These are phyloP conservation scores for Leccinum griseonigrum DNA, from an alignment of 1,284 basidiomycete genomes.

Conservation along the genomic window DNA sequence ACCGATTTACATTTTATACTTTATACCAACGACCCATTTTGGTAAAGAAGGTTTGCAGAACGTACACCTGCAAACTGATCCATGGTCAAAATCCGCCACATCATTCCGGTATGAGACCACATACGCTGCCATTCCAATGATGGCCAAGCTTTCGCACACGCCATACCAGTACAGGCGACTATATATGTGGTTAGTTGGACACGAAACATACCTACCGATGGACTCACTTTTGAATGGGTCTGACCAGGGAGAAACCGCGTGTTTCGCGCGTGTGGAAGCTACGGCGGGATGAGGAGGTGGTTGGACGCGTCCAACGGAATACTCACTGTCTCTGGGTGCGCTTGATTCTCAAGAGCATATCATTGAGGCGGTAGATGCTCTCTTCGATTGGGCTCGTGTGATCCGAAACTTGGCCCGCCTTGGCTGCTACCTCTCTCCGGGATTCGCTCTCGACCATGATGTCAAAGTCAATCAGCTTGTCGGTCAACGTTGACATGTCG, in stretches of 20 bases:
- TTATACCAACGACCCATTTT: constrained; percentile 83
- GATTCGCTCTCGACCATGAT: constrained; percentile 98
- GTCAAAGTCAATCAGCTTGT: constrained; percentile 95
- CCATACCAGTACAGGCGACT: constrained; percentile 92
- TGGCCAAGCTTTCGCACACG: constrained; percentile 70
- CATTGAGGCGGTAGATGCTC: constrained; percentile 87
- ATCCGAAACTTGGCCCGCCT: constrained; percentile 82
- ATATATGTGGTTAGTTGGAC: constrained; percentile 26
- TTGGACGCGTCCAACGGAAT: not conserved
- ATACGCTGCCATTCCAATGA: constrained; percentile 82
- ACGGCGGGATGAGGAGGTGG: constrained; percentile 11
- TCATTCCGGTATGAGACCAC: constrained; percentile 30
- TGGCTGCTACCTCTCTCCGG: constrained; percentile 75
- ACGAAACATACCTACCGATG: constrained; percentile 9
- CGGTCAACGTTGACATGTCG: constrained; percentile 85
- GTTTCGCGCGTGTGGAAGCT: constrained; percentile 84
- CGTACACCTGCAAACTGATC: constrained; percentile 78
- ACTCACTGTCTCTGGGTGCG: constrained; percentile 88
- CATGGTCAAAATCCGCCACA: constrained; percentile 1
- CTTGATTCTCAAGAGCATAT: constrained; percentile 83
- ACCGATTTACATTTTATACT: constrained; percentile 47
- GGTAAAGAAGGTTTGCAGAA: constrained; percentile 92
- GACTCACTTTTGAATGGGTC: constrained; percentile 71
- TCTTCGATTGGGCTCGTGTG: constrained; percentile 92
- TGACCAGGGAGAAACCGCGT: constrained; percentile 77